These are phyloP conservation scores for Claviceps sp. DNA, from an alignment of 2,329 filamentous ascomycete species.

Conservation along the genomic window DNA sequence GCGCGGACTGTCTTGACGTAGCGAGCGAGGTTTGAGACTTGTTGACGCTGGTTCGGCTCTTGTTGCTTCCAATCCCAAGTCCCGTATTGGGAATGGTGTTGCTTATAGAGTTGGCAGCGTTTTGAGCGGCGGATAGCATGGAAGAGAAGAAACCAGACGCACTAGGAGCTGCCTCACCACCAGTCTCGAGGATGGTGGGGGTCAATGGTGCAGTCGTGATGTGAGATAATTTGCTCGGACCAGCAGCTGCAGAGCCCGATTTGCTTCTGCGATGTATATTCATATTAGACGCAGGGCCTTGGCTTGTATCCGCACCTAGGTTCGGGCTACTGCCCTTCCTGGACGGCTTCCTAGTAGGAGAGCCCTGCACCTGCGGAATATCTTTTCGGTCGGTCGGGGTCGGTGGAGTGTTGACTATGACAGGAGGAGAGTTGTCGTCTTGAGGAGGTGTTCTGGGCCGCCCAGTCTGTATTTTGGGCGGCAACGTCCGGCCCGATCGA, in stretches of 20 bases:
- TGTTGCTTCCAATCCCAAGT: constrained; percentile 35
- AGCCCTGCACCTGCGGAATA: constrained; percentile 11
- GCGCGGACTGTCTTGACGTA: constrained; percentile 22
- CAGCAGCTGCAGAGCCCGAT: constrained; percentile 40
- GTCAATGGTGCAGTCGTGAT: constrained; percentile 60
- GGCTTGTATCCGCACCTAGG: constrained; percentile 37
- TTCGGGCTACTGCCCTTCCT: constrained; percentile 14
- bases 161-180: constrained; percentile 41
- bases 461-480: constrained; percentile 18
- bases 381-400: constrained; percentile 38
- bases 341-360: constrained; percentile 17
- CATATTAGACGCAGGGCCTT: constrained; percentile 52
- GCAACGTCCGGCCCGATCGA: constrained; percentile 14
- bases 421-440: constrained; percentile 30
- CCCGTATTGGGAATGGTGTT: constrained; percentile 59
- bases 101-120: constrained; percentile 64
- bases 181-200: constrained; percentile 60
- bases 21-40: constrained; percentile 14
- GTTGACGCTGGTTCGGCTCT: constrained; percentile 16
- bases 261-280: constrained; percentile 49
- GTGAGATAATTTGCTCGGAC: constrained; percentile 79
- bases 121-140: constrained; percentile 85
- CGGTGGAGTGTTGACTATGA: constrained; percentile 54
- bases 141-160: constrained; percentile 79
- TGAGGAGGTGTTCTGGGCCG: constrained; percentile 35